phyloP scores from a whole-genome alignment of 163 green algal species.

The Trebouxiophyceae sp. region DNA sequence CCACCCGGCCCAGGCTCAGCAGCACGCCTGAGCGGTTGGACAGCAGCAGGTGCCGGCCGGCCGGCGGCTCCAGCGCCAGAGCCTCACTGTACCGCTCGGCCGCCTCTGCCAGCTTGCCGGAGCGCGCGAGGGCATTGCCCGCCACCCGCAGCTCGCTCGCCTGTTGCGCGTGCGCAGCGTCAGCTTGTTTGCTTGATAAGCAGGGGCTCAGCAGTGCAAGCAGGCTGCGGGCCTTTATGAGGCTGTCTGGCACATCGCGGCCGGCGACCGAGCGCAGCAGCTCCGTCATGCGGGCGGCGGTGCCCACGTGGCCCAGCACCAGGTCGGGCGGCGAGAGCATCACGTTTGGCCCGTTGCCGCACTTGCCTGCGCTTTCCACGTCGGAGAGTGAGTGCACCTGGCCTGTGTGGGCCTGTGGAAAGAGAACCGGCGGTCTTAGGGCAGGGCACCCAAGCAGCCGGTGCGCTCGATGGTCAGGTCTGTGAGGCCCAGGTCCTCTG shows the following conservation, averaged over 20 bases:
- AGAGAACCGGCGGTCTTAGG: no score
- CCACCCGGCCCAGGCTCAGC: constrained; percentile 29
- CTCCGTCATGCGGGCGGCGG: constrained; percentile 25
- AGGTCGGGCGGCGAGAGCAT: constrained; percentile 21
- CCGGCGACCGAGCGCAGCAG: constrained; percentile 15
- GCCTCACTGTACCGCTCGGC: constrained; percentile 8
- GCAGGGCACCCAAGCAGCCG: no score
- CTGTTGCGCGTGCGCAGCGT: no score
- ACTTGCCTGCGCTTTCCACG: constrained; percentile 19
- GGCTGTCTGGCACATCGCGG: constrained; percentile 12
- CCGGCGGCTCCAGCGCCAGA: background rate
- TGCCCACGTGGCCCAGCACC: constrained; percentile 29
- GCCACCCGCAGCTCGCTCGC: constrained; percentile 32
- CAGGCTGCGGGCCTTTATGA: constrained; percentile 16
- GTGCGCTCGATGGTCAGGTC: no score
- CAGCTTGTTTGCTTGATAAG: no score
- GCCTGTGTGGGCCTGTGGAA: background rate
- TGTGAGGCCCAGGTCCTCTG: no score
- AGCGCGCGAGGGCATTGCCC: constrained; percentile 30
- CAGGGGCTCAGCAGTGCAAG: background rate
- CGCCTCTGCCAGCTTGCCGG: constrained; percentile 8
- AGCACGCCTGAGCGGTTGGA: constrained; percentile 38
- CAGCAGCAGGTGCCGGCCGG: constrained; percentile 36
- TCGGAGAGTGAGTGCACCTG: background rate
- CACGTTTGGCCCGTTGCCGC: constrained; percentile 46